phyloP scores from a whole-genome alignment of 306 rosid genomes.

The Biancaea sappan region DNA sequence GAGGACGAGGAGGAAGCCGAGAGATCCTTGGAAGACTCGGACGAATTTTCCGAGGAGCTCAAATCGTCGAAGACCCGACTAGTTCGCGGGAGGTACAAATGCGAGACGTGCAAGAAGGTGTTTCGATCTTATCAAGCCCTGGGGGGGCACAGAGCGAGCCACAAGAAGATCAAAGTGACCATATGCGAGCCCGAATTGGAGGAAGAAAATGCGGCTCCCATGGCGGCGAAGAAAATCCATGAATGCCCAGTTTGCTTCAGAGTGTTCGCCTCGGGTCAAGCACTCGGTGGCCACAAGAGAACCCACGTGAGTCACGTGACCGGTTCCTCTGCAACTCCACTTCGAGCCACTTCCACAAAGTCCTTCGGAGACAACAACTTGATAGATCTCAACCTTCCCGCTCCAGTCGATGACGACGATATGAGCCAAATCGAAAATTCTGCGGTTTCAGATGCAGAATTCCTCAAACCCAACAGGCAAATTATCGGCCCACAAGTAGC shows the following conservation, averaged over 20 bases:
- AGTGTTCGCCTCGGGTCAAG: constrained; percentile 91
- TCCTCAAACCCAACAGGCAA: constrained; percentile 49
- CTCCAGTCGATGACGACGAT: constrained; percentile 74
- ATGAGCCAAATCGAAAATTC: constrained; percentile 72
- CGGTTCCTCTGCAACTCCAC: constrained; percentile 37
- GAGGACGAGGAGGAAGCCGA: constrained; percentile 47
- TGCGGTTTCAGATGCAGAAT: constrained; percentile 83
- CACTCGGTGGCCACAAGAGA: constrained; percentile 95
- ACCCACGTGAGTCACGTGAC: constrained; percentile 79
- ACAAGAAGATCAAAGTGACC: constrained; percentile 66
- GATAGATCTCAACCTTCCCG: constrained; percentile 96
- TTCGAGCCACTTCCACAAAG: constrained; percentile 29
- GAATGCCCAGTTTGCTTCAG: constrained; percentile 87
- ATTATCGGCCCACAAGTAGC: constrained; percentile 24
- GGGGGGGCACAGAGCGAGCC: constrained; percentile 97
- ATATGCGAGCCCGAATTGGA: constrained; percentile 23
- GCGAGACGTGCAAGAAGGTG: constrained; percentile 82
- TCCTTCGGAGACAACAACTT: constrained; percentile 49
- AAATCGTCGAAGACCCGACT: constrained; percentile 41
- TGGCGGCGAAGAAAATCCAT: constrained; percentile 59
- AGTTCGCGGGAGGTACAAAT: constrained; percentile 68
- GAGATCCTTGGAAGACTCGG: constrained; percentile 51
- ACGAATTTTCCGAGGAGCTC: constrained; percentile 55
- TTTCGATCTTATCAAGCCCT: constrained; percentile 90
- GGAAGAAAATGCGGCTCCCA: constrained; percentile 32